phyloP scores from a whole-genome alignment of 176 grass and related monocot species.

The Phragmites australis region DNA sequence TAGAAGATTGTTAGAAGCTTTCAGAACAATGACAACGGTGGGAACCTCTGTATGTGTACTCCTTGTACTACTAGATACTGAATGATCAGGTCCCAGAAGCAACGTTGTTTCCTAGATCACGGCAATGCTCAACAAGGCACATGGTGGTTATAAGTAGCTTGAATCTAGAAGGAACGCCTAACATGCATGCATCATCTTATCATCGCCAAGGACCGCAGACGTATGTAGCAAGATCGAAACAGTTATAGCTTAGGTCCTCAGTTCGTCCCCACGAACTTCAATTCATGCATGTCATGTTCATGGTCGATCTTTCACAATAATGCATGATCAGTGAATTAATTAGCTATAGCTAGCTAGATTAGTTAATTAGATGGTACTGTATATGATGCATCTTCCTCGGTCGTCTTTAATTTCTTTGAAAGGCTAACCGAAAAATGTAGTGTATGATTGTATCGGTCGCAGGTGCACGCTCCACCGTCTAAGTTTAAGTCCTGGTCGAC shows the following conservation, averaged over 20 bases:
- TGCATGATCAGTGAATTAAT: neutral
- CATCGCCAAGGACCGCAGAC: conserved; percentile 21
- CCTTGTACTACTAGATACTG: neutral
- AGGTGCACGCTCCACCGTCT: neutral
- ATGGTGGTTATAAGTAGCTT: conserved; percentile 27
- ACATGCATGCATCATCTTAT: conserved; percentile 17
- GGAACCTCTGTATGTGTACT: neutral
- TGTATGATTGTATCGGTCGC: neutral
- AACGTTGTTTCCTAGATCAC: conserved; percentile 32
- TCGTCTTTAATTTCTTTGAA: neutral
- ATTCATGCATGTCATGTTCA: neutral
- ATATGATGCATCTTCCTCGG: neutral
- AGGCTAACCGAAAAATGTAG: neutral
- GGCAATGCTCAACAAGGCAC: conserved; percentile 29
- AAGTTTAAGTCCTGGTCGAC: too few species aligned
- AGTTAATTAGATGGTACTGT: neutral
- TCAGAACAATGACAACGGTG: neutral
- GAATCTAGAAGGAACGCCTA: conserved; percentile 29
- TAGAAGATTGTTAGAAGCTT: neutral
- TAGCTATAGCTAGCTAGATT: too few species aligned
- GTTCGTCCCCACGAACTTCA: neutral
- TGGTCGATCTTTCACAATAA: neutral
- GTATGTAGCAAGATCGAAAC: conserved; percentile 3
- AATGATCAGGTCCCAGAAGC: conserved; percentile 15
- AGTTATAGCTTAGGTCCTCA: conserved; percentile 4